phyloP scores from a whole-genome alignment of 108 stramenopile genomes.

The Cyclotella kingstonii region DNA sequence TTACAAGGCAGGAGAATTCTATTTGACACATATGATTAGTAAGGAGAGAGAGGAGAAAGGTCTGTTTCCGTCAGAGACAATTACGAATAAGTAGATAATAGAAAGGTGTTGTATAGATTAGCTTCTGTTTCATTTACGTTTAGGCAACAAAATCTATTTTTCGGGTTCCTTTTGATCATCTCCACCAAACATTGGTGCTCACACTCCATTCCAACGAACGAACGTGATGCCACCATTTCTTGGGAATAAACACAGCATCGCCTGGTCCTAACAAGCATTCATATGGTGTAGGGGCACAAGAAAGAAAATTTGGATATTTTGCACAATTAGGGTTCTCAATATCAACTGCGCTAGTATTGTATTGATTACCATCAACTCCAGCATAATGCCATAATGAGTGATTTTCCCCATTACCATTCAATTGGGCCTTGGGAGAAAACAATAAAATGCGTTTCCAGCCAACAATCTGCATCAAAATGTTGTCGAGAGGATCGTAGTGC shows the following conservation, averaged over 20 bases:
- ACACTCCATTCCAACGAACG: constrained; percentile 53
- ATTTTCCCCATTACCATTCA: constrained; percentile 1
- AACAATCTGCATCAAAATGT: constrained; percentile 69
- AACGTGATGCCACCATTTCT: constrained; percentile 80
- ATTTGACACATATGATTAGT: constrained; percentile 89
- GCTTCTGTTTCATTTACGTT: no score
- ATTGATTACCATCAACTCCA: constrained; percentile 63
- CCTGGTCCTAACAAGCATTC: constrained; percentile 58
- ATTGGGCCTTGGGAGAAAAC: constrained; percentile 28
- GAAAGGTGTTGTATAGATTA: not conserved
- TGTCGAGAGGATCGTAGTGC: constrained; percentile 83
- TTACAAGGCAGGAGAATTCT: constrained; percentile 97
- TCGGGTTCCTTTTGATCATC: no score
- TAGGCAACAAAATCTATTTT: no score
- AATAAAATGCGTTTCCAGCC: constrained; percentile 66
- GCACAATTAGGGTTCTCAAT: constrained; percentile 43
- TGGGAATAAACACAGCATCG: constrained; percentile 71
- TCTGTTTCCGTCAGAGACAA: no score
- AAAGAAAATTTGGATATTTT: constrained; percentile 48
- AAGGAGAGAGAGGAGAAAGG: constrained; percentile 60
- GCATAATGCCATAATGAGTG: constrained; percentile 43
- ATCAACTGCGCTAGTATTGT: constrained; percentile 73
- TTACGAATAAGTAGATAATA: not conserved
- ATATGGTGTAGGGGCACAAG: constrained; percentile 33
- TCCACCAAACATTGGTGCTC: constrained; percentile 82